Conservation (phyloP, 768 basidiomycete species). For the Leccinellum luteum region DNA sequence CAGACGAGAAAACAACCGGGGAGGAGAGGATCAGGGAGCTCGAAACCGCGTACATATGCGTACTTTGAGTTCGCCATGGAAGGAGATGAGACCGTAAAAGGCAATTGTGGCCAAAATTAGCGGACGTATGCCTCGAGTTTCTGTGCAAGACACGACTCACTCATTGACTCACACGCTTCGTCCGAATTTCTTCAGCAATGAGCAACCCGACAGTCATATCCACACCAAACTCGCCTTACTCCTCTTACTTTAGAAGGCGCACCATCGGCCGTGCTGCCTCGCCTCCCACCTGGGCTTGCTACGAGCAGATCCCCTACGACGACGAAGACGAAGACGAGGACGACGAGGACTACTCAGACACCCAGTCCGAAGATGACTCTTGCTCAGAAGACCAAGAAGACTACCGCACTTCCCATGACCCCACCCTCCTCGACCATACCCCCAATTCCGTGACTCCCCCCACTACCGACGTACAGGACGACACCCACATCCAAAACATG, state of each 20-base stretch:
- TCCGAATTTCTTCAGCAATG: constrained; percentile 1
- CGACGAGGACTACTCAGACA: constrained; percentile 55
- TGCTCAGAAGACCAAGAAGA: constrained; percentile 78
- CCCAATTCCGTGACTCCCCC: constrained; percentile 15
- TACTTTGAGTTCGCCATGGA: constrained; percentile 91
- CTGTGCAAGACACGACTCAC: neutral
- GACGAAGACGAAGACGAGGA: constrained; percentile 57
- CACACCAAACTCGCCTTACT: constrained; percentile 22
- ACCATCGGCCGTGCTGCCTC: constrained; percentile 78
- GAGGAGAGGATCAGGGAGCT: constrained; percentile 82
- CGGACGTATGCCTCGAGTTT: neutral
- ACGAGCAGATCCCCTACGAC: constrained; percentile 81
- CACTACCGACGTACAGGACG: constrained; percentile 33
- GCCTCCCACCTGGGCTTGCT: constrained; percentile 86
- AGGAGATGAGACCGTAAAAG: constrained; percentile 13
- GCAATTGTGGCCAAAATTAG: constrained; percentile 7
- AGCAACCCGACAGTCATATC: constrained; percentile 26
- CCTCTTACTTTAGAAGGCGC: constrained; percentile 54
- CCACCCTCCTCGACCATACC: constrained; percentile 28
- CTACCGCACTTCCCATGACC: constrained; percentile 38
- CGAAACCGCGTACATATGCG: constrained; percentile 86
- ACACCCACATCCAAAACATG: constrained; percentile 51
- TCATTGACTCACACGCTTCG: neutral
- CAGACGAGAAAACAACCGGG: constrained; percentile 83
- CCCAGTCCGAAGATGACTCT: constrained; percentile 51